phyloP scores from a whole-genome alignment of 441 rosid species.

The Gossypium schwendimanii region DNA sequence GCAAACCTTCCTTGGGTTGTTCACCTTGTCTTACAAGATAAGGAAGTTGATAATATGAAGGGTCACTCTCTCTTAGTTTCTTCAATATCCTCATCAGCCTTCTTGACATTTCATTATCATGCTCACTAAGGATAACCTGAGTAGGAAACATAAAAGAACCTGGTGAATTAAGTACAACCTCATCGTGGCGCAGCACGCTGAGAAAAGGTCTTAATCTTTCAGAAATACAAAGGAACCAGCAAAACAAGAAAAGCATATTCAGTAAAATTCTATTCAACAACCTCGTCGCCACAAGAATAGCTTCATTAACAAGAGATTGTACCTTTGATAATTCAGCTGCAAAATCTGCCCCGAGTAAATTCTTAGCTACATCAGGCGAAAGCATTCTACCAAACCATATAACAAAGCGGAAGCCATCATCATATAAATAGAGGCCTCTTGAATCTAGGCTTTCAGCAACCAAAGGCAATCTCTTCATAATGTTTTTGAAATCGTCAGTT shows the following conservation, averaged over 20 bases:
- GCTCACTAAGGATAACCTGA: slow-evolving; percentile 61
- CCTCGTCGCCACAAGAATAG: neutral
- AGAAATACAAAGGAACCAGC: neutral
- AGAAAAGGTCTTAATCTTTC: neutral
- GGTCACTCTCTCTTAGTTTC: slow-evolving; percentile 66
- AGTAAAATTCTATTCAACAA: no score
- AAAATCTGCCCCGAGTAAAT: slow-evolving; percentile 77
- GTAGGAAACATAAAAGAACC: slow-evolving; percentile 9
- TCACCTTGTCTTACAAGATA: slow-evolving; percentile 95
- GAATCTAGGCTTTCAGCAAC: slow-evolving; percentile 82
- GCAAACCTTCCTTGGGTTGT: slow-evolving; percentile 88
- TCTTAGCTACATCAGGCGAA: slow-evolving; percentile 72
- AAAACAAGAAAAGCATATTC: neutral
- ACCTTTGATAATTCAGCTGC: slow-evolving; percentile 89
- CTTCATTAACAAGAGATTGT: slow-evolving; percentile 15
- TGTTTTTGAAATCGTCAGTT: slow-evolving; percentile 35
- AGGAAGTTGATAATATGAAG: slow-evolving; percentile 63
- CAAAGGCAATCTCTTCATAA: slow-evolving; percentile 51
- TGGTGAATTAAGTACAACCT: neutral
- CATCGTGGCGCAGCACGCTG: neutral
- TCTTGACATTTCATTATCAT: slow-evolving; percentile 76
- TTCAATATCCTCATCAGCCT: slow-evolving; percentile 55
- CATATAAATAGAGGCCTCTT: slow-evolving; percentile 81
- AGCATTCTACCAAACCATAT: slow-evolving; percentile 96
- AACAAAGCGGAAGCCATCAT: slow-evolving; percentile 80